Percentiles rank a stretch among this genome's conserved stretches.
Conservation (phyloP, 176 grass and related monocot species). For the Thinopyrum elongatum region DNA sequence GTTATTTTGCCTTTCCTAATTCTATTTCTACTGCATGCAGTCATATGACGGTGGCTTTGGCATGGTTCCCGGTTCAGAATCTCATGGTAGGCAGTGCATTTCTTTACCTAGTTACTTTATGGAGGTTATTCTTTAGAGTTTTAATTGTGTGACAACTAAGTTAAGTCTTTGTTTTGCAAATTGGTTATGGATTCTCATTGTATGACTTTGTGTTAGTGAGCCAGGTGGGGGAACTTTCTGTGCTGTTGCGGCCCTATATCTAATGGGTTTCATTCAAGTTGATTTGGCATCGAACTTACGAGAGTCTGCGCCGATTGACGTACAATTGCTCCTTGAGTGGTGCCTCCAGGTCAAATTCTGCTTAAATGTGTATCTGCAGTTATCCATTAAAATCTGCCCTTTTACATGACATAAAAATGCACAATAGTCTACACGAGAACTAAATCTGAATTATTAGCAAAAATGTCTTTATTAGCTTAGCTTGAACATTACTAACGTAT, state of each 20-base stretch:
- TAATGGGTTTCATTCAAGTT: conserved; percentile 75
- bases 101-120: background rate
- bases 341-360: conserved; percentile 61
- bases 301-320: conserved; percentile 35
- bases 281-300: conserved; percentile 51
- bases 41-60: conserved; percentile 99
- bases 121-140: background rate
- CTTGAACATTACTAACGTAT: background rate
- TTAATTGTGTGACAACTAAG: background rate
- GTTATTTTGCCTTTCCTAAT: conserved; percentile 22
- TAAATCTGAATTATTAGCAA: too few species aligned
- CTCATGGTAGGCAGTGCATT: conserved; percentile 76
- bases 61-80: conserved; percentile 85
- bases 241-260: conserved; percentile 78
- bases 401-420: background rate
- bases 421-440: background rate
- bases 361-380: background rate
- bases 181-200: conserved; percentile 30
- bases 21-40: conserved; percentile 44
- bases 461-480: too few species aligned
- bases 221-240: conserved; percentile 96
- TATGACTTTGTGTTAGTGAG: conserved; percentile 55
- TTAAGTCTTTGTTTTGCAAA: background rate
- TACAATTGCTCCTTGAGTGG: conserved; percentile 74
- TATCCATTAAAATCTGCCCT: background rate